phyloP scores from a whole-genome alignment of 768 basidiomycete genomes.

The Russula abietina region DNA sequence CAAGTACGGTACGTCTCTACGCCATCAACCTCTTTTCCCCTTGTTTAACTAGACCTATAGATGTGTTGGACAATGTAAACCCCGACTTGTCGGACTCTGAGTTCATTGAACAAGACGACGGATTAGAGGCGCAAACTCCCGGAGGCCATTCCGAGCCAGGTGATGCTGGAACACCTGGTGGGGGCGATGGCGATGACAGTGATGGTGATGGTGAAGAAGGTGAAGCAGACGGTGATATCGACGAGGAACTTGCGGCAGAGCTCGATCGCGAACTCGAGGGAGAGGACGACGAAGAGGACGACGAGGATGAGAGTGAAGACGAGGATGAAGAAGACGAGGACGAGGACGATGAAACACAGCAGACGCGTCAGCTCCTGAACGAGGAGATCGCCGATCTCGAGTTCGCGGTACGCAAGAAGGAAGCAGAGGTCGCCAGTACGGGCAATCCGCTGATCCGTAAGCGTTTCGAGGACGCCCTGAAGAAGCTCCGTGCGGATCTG shows the following conservation, averaged over 20 bases:
- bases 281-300: slow-evolving; percentile 55
- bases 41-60: slow-evolving; percentile 34
- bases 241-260: slow-evolving; percentile 84
- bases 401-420: slow-evolving; percentile 81
- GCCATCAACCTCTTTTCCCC: not conserved
- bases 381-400: slow-evolving; percentile 89
- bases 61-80: slow-evolving; percentile 84
- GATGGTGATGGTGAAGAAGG: slow-evolving; percentile 50
- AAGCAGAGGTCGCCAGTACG: slow-evolving; percentile 72
- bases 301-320: slow-evolving; percentile 57
- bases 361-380: slow-evolving; percentile 72
- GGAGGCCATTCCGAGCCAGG: slow-evolving; percentile 61
- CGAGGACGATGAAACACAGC: slow-evolving; percentile 66
- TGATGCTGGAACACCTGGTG: slow-evolving; percentile 54
- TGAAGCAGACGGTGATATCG: slow-evolving; percentile 73
- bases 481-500: slow-evolving; percentile 79
- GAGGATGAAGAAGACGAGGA: slow-evolving; percentile 77
- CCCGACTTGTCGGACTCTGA: slow-evolving; percentile 88
- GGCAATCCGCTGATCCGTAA: slow-evolving; percentile 86
- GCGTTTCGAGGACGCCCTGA: slow-evolving; percentile 89
- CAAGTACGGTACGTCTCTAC: slow-evolving; percentile 53
- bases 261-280: slow-evolving; percentile 78
- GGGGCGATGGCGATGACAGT: slow-evolving; percentile 50
- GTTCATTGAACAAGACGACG: slow-evolving; percentile 62
- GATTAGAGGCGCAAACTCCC: slow-evolving; percentile 62